Evolutionary conservation across 305 asterid genomes (phyloP), one percentile per base, ranked within the genome.

Genomic region (Ruellia speciosa): DNA sequence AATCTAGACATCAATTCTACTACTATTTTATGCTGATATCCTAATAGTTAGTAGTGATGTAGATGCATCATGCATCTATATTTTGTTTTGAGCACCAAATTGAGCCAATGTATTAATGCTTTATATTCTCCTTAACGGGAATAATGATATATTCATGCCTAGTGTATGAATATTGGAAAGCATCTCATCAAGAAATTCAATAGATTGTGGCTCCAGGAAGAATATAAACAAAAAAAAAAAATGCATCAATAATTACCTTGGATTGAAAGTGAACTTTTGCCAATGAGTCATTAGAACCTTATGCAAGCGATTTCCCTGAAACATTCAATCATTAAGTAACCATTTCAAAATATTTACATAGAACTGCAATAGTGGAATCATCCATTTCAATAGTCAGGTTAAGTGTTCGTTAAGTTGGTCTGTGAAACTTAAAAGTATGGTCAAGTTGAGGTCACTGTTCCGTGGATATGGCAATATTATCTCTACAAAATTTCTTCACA

Each of bases 181-280:
- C 16, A 12, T 5, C 13, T 8, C 8, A 11, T 13, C 31, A 24
- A 24, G 31, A 4, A 24, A 24, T 24, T 24, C 31, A 24, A 24
- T 24, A 24, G 41, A 37, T 2, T 37, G 41, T 10, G 12, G 41
- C 41, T 37, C 41, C 41, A 37, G n/a, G 28, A 13, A 35, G 57
- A 40, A 67, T 33, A 45, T 16, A 58, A 70, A 55, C 59, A 63
- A 9, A 56, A 28, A 9, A 39, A 63, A 9, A 56, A 28, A 9
- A 39, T 39, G 13, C 13, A 62, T 52, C 60, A 52, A 49, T 52
- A 66, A 49, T 74, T 82, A 92, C 97, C 96, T 92, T 1, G 99
- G 94, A 72, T 92, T 92, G 59, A 92, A 92, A 66, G 97, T 88
- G 77, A 88, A 92, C 40, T 88, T 92, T 80, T 82, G 95, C 93